Percentiles rank a stretch among this genome's conserved stretches.
Evolutionary conservation across 2,329 filamentous ascomycete genomes (phyloP).

Genomic region (Orbilia oligospora): DNA sequence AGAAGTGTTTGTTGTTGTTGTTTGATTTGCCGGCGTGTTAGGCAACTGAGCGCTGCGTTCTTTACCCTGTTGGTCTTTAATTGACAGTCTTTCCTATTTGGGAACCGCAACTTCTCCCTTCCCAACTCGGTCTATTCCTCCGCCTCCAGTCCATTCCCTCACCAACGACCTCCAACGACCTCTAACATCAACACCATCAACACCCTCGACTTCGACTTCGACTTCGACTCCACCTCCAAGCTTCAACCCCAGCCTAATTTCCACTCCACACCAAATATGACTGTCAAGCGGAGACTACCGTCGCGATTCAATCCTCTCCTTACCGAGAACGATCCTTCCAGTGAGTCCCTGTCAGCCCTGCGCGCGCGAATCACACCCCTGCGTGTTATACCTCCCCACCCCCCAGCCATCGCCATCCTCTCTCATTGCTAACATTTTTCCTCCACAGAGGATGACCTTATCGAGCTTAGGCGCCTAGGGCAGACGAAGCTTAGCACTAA

Average conservation of each 20-base stretch:
- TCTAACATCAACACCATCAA: constrained; percentile 32
- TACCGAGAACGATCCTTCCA: constrained; percentile 49
- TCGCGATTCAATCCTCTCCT: constrained; percentile 47
- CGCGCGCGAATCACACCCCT: constrained; percentile 21
- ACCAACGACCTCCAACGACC: constrained; percentile 20
- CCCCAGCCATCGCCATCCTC: constrained; percentile 14
- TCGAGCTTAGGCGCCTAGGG: constrained; percentile 87
- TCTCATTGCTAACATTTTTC: constrained; percentile 17
- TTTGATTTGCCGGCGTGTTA: constrained; percentile 32
- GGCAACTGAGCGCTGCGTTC: constrained; percentile 17
- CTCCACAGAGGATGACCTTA: constrained; percentile 77
- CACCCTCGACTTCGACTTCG: neutral
- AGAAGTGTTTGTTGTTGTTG: constrained; percentile 37
- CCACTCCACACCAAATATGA: constrained; percentile 28
- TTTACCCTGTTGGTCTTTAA: constrained; percentile 17
- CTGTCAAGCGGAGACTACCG: constrained; percentile 53
- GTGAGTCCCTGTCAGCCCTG: constrained; percentile 39
- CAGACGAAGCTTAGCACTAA: constrained; percentile 86
- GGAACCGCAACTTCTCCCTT: constrained; percentile 24
- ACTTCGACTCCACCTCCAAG: neutral
- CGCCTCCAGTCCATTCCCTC: constrained; percentile 4
- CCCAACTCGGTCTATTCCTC: constrained; percentile 17
- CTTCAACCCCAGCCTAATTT: neutral
- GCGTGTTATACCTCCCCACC: constrained; percentile 3
- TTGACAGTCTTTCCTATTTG: constrained; percentile 18